These are phyloP conservation scores for Crepidotus sp. DNA, from an alignment of 1,284 basidiomycete species.

Conservation along the genomic window DNA sequence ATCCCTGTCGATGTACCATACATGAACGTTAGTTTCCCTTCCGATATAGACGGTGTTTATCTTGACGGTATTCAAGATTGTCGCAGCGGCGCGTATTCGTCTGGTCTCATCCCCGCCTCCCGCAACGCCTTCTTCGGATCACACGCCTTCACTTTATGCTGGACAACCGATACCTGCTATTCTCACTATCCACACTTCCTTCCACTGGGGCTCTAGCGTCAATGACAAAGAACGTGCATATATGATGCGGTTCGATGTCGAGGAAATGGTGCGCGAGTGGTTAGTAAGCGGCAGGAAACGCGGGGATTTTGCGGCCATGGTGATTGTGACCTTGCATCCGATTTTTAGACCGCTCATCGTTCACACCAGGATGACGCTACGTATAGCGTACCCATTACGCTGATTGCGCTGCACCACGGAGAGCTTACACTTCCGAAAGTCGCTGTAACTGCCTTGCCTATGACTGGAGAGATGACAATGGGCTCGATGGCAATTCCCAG, in stretches of 20 bases:
- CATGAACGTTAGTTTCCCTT: conserved; percentile 51
- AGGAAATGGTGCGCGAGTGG: conserved; percentile 73
- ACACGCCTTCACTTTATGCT: conserved; percentile 50
- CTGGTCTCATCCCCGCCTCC: conserved; percentile 35
- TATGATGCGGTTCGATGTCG: conserved; percentile 64
- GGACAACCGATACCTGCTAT: conserved; percentile 68
- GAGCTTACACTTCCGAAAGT: conserved; percentile 64
- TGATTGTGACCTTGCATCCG: conserved; percentile 24
- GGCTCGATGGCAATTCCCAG: conserved; percentile 50
- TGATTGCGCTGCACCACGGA: conserved; percentile 74
- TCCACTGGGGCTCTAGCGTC: conserved; percentile 58
- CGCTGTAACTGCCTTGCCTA: conserved; percentile 49
- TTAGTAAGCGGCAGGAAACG: conserved; percentile 72
- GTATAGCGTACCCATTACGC: conserved; percentile 50
- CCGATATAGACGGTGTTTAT: background rate
- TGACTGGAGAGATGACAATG: conserved; percentile 43
- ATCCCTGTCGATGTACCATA: conserved; percentile 79
- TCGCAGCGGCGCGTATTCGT: conserved; percentile 56
- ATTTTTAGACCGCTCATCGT: background rate
- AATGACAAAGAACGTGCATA: conserved; percentile 35
- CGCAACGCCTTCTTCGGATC: conserved; percentile 23
- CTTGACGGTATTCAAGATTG: conserved; percentile 38
- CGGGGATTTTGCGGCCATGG: conserved; percentile 66
- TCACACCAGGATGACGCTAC: conserved; percentile 45
- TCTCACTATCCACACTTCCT: conserved; percentile 57